phyloP scores from a whole-genome alignment of 108 stramenopile species.

The Pseudonitzschia pungens region DNA sequence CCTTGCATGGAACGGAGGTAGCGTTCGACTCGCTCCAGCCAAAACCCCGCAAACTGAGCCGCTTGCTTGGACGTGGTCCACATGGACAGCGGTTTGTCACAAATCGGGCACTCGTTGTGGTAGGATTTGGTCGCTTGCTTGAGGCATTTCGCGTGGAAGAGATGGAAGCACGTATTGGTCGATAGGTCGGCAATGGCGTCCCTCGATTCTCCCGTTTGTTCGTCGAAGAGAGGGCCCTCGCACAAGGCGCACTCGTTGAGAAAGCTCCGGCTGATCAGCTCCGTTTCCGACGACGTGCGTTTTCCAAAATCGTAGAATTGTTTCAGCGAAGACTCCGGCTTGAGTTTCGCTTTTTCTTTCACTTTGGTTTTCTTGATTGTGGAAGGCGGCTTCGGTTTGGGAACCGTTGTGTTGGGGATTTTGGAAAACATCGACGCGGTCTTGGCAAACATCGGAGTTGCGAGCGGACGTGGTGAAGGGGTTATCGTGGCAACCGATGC shows the following conservation, averaged over 20 bases:
- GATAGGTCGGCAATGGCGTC: slow-evolving; percentile 29
- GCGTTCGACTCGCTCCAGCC: slow-evolving; percentile 31
- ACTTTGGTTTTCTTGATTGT: not conserved
- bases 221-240: slow-evolving; percentile 27
- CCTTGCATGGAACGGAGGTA: slow-evolving; percentile 5
- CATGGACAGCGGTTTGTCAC: slow-evolving; percentile 28
- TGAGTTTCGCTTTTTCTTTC: slow-evolving; percentile 8
- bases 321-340: slow-evolving; percentile 7
- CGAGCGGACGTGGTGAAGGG: not conserved
- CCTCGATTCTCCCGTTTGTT: slow-evolving; percentile 16
- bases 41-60: slow-evolving; percentile 36
- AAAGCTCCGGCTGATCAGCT: slow-evolving; percentile 22
- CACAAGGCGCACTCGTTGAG: slow-evolving; percentile 32
- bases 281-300: not conserved
- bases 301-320: slow-evolving; percentile 12
- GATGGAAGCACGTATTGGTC: slow-evolving; percentile 29
- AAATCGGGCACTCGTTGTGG: slow-evolving; percentile 21
- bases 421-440: slow-evolving; percentile 7
- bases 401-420: not conserved
- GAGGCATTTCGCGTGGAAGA: slow-evolving; percentile 35
- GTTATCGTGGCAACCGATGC: not conserved
- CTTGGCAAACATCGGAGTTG: not conserved
- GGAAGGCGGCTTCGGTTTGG: not conserved
- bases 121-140: slow-evolving; percentile 20
- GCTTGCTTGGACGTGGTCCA: slow-evolving; percentile 34